These are phyloP conservation scores for Pseudogymnoascus verrucosus DNA, from an alignment of 2,329 filamentous ascomycete genomes.

Conservation along the genomic window DNA sequence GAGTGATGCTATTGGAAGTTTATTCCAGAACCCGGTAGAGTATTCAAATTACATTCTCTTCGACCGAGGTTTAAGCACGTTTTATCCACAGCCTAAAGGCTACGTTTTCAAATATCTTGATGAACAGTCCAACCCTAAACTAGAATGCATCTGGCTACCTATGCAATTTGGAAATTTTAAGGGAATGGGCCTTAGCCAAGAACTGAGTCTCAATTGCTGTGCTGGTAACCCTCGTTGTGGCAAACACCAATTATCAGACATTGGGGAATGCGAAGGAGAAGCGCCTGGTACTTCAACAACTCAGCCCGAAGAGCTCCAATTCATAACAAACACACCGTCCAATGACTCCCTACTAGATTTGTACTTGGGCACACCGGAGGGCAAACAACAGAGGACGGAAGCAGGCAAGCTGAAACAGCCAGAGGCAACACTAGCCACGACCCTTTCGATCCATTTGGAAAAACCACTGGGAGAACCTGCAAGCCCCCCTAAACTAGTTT, in stretches of 20 bases:
- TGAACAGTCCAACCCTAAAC: slow-evolving; percentile 11
- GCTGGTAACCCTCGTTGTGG: neutral
- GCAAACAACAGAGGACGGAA: neutral
- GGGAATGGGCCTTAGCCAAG: neutral
- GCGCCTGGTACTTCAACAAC: neutral
- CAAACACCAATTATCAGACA: neutral
- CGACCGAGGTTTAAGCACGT: slow-evolving; percentile 11
- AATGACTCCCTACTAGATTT: neutral
- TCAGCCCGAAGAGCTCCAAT: neutral
- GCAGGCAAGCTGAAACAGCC: neutral
- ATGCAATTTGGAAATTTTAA: neutral
- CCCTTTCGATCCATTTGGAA: neutral
- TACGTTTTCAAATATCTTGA: slow-evolving; percentile 9
- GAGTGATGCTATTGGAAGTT: slow-evolving; percentile 15
- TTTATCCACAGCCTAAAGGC: slow-evolving; percentile 12
- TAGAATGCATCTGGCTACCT: slow-evolving; percentile 14
- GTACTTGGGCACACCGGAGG: neutral
- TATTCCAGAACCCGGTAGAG: slow-evolving; percentile 15
- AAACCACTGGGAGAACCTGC: neutral
- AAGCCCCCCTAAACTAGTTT: neutral
- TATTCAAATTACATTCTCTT: slow-evolving; percentile 18
- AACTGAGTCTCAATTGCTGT: neutral
- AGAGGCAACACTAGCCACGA: neutral
- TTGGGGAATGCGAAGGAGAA: neutral
- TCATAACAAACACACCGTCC: neutral